These are phyloP conservation scores for Trebouxia sp. DNA, from an alignment of 139 green algal genomes.

Conservation along the genomic window DNA sequence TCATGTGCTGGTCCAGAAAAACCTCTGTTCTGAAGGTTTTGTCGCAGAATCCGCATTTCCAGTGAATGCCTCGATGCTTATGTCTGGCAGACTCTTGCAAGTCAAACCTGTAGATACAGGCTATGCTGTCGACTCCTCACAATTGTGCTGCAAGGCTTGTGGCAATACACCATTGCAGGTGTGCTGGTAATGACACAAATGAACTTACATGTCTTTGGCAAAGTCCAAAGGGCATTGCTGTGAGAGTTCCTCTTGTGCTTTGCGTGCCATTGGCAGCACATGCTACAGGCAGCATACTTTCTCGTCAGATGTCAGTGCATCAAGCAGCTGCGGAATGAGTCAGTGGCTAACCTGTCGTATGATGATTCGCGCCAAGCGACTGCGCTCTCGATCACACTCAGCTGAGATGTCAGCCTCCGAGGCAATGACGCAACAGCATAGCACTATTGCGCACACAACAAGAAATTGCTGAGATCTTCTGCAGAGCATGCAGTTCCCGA, in stretches of 20 bases:
- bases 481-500: too few species aligned
- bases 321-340: too few species aligned
- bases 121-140: too few species aligned
- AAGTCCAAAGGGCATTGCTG: neutral
- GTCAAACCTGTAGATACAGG: constrained; percentile 17
- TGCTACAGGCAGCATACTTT: constrained; percentile 2
- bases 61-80: constrained; percentile 4
- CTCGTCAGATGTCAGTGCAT: too few species aligned
- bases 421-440: neutral
- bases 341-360: neutral
- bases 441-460: too few species aligned
- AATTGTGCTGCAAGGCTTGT: neutral
- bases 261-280: neutral
- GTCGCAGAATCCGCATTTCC: constrained; percentile 29
- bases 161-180: neutral
- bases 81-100: constrained; percentile 15
- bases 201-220: neutral
- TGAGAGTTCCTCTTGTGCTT: neutral
- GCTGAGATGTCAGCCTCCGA: neutral
- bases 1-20: constrained; percentile 32
- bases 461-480: too few species aligned
- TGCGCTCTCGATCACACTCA: neutral
- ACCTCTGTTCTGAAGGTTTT: constrained; percentile 7
- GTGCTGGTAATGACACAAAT: too few species aligned
- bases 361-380: neutral